Evolutionary conservation across 768 basidiomycete genomes (phyloP).

Genomic region (Kondoa subrosea): DNA sequence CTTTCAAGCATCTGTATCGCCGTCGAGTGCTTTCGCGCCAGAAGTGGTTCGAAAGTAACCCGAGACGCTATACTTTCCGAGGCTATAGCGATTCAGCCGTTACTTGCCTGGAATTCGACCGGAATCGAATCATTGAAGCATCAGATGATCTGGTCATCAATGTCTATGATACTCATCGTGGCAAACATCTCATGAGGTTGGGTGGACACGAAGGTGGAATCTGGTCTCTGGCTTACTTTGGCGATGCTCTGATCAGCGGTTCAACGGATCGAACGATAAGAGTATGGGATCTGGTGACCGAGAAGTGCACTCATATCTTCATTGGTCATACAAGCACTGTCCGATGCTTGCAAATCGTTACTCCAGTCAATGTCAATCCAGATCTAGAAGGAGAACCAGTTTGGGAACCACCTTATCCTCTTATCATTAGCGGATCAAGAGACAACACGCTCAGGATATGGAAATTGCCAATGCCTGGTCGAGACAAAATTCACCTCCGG

Average conservation of each 20-base stretch:
- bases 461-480: constrained; percentile 50
- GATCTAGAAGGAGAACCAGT: constrained; percentile 42
- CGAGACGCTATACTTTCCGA: constrained; percentile 62
- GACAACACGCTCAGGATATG: constrained; percentile 53
- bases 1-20: constrained; percentile 84
- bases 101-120: constrained; percentile 87
- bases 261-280: constrained; percentile 91
- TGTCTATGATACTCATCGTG: constrained; percentile 74
- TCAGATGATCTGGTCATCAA: constrained; percentile 95
- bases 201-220: constrained; percentile 90
- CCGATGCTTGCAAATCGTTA: constrained; percentile 84
- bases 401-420: constrained; percentile 49
- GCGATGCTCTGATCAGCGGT: constrained; percentile 70
- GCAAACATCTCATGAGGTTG: constrained; percentile 53
- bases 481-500: constrained; percentile 56
- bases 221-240: constrained; percentile 66
- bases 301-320: constrained; percentile 77
- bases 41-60: constrained; percentile 61
- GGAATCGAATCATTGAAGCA: constrained; percentile 85
- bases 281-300: constrained; percentile 57
- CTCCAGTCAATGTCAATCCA: constrained; percentile 61
- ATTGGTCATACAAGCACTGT: constrained; percentile 94
- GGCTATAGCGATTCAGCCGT: constrained; percentile 71
- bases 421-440: constrained; percentile 57
- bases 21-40: constrained; percentile 63